Conservation (phyloP, 2,329 filamentous ascomycete genomes). For the Microsporum audouinii region DNA sequence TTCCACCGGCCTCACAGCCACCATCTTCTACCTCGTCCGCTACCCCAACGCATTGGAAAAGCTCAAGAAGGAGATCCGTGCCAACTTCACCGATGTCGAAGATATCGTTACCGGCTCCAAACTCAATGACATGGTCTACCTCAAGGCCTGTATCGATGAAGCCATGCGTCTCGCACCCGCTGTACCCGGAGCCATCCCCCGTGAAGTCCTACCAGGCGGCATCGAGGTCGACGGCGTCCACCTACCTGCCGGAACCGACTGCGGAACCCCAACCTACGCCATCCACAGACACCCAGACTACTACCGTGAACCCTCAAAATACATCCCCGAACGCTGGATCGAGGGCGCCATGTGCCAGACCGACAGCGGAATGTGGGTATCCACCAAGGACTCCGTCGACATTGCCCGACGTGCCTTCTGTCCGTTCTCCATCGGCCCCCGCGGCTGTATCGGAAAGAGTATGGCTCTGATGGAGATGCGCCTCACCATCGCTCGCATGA, state of each 20-base stretch:
- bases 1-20: constrained; percentile 27
- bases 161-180: constrained; percentile 25
- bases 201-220: constrained; percentile 23
- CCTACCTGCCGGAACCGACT: constrained; percentile 23
- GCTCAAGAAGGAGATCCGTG: constrained; percentile 25
- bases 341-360: constrained; percentile 13
- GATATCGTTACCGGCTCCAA: constrained; percentile 26
- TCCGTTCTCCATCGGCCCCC: constrained; percentile 32
- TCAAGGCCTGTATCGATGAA: constrained; percentile 35
- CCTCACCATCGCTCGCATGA: constrained; percentile 29
- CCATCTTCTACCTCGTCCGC: constrained; percentile 32
- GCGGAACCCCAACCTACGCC: constrained; percentile 26
- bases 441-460: constrained; percentile 35
- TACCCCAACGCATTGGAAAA: constrained; percentile 23
- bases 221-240: constrained; percentile 23
- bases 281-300: constrained; percentile 26
- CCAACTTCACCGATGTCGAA: constrained; percentile 25
- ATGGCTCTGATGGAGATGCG: constrained; percentile 37
- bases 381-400: constrained; percentile 25
- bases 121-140: constrained; percentile 29
- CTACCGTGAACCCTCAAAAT: constrained; percentile 23
- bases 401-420: constrained; percentile 32
- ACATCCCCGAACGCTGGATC: constrained; percentile 29
- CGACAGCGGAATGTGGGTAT: constrained; percentile 14
- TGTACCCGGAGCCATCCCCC: constrained; percentile 19